Evolutionary conservation across 192 early-diverging fungal genomes (phyloP).

Genomic region (Coemansia sp.): DNA sequence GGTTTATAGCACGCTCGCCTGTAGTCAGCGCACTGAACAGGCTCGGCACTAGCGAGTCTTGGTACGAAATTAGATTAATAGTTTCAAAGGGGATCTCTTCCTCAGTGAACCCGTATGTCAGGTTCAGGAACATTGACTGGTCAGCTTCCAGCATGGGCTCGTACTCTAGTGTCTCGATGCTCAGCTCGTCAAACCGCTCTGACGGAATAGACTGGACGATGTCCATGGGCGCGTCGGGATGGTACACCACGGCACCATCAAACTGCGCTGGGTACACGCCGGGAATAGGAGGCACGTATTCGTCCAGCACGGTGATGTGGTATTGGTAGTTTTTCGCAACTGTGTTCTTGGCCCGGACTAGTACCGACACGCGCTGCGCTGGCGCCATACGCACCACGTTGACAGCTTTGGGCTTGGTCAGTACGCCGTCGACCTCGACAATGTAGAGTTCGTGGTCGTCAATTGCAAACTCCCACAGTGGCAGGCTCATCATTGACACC

Average conservation of each 20-base stretch:
- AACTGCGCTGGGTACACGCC: conserved; percentile 56
- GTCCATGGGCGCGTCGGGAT: conserved; percentile 11
- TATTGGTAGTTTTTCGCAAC: conserved; percentile 64
- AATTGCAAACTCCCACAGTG: conserved; percentile 68
- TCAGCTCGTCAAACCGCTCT: conserved; percentile 41
- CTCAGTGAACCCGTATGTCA: conserved; percentile 28
- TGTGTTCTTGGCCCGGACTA: conserved; percentile 64
- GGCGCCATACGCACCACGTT: conserved; percentile 59
- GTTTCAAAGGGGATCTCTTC: not conserved
- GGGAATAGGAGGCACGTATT: conserved; percentile 68
- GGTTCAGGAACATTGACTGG: conserved; percentile 57
- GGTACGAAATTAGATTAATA: conserved; percentile 24
- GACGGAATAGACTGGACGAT: conserved; percentile 19
- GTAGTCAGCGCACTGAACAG: conserved; percentile 65
- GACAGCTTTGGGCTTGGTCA: conserved; percentile 55
- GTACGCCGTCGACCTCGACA: conserved; percentile 74
- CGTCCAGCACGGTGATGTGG: conserved; percentile 67
- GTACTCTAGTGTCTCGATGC: conserved; percentile 56
- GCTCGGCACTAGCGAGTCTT: conserved; percentile 62
- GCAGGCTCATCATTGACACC: conserved; percentile 66
- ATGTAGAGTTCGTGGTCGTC: conserved; percentile 71
- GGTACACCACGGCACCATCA: conserved; percentile 59
- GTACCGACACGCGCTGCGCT: conserved; percentile 75
- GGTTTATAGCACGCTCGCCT: conserved; percentile 53
- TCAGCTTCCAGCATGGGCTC: conserved; percentile 54